Percentiles rank a stretch among this genome's conserved stretches.
These are phyloP conservation scores for Serendipita sp. DNA, from an alignment of 768 basidiomycete genomes.

Conservation along the genomic window DNA sequence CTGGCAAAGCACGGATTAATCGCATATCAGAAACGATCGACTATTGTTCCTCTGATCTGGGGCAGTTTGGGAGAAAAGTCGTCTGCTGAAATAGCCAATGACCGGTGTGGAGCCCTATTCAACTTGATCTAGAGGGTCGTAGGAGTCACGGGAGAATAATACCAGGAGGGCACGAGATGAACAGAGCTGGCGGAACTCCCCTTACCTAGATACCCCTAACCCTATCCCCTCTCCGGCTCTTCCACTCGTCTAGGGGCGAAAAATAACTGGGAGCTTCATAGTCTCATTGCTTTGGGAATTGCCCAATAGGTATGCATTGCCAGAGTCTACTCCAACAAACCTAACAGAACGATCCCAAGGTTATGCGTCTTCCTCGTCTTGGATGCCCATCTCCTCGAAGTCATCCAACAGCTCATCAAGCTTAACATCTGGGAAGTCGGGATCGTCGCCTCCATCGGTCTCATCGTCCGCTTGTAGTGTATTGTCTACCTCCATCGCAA, in stretches of 20 bases:
- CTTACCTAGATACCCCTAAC: no score
- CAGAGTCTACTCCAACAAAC: background rate
- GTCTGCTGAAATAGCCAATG: background rate
- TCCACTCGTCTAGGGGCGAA: no score
- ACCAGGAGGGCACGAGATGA: no score
- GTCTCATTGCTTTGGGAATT: no score
- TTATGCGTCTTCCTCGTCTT: constrained; percentile 19
- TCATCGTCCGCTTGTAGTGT: constrained; percentile 16
- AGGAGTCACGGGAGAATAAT: no score
- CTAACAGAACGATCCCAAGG: background rate
- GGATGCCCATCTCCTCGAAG: constrained; percentile 82
- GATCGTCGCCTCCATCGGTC: constrained; percentile 41
- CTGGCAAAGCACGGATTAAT: no score
- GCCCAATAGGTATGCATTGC: background rate
- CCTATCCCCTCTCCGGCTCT: no score
- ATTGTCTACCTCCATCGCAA: constrained; percentile 57
- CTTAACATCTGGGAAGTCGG: constrained; percentile 76
- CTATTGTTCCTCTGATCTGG: background rate
- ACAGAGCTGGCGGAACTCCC: no score
- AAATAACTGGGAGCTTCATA: no score
- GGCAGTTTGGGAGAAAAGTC: background rate
- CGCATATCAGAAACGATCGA: background rate
- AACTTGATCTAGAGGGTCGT: background rate
- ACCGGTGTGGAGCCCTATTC: background rate
- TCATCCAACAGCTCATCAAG: constrained; percentile 78